These are phyloP conservation scores for Rugonectria rugulosa DNA, from an alignment of 2,329 filamentous ascomycete genomes.

Conservation along the genomic window DNA sequence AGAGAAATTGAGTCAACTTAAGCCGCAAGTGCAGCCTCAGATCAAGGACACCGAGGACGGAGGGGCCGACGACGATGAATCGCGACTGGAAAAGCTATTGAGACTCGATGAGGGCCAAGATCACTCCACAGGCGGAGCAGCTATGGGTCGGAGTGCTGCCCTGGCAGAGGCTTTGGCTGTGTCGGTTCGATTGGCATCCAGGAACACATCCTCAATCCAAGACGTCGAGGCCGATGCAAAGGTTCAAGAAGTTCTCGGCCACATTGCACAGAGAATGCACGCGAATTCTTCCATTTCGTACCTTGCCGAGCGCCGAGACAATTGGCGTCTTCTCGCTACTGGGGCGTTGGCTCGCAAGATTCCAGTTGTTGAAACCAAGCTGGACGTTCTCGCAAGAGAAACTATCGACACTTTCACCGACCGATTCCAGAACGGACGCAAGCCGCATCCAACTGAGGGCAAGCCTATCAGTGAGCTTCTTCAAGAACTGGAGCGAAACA, in stretches of 20 bases:
- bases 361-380: slow-evolving; percentile 16
- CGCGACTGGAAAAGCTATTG: not conserved
- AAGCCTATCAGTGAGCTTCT: slow-evolving; percentile 23
- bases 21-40: not conserved
- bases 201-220: slow-evolving; percentile 7
- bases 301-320: slow-evolving; percentile 9
- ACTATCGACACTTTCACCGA: slow-evolving; percentile 17
- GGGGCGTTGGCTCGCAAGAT: slow-evolving; percentile 25
- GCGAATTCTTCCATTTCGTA: not conserved
- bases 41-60: not conserved
- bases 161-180: slow-evolving; percentile 16
- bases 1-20: not conserved
- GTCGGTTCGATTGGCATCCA: slow-evolving; percentile 17
- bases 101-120: not conserved
- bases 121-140: not conserved
- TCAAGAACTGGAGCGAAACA: slow-evolving; percentile 15
- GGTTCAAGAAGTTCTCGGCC: slow-evolving; percentile 21
- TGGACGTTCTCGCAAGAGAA: slow-evolving; percentile 12
- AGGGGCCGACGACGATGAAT: slow-evolving; percentile 1
- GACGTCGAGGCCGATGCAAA: slow-evolving; percentile 13
- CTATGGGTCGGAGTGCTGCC: not conserved
- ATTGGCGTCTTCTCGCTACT: slow-evolving; percentile 21
- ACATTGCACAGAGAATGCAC: slow-evolving; percentile 14
- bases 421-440: slow-evolving; percentile 20
- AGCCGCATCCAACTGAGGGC: slow-evolving; percentile 5